These are phyloP conservation scores for Boeremia lycopersici DNA, from an alignment of 2,329 filamentous ascomycete genomes.

Conservation along the genomic window DNA sequence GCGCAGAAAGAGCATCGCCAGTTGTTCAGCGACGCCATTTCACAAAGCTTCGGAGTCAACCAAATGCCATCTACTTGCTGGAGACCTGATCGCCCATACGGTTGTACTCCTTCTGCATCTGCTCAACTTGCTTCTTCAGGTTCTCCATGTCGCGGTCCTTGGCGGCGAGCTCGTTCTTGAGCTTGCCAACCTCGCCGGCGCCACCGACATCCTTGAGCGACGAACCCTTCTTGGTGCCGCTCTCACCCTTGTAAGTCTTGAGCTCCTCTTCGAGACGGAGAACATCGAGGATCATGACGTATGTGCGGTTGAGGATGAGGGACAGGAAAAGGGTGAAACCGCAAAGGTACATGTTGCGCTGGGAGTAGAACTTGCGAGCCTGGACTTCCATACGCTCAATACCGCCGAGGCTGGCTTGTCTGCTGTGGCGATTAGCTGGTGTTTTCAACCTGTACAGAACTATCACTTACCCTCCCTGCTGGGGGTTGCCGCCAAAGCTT, in stretches of 20 bases:
- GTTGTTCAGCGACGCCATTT: constrained; percentile 8
- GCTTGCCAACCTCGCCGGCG: constrained; percentile 73
- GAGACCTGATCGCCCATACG: constrained; percentile 83
- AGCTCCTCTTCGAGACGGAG: constrained; percentile 92
- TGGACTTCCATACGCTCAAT: constrained; percentile 98
- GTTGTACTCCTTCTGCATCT: constrained; percentile 83
- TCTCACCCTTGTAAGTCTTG: constrained; percentile 77
- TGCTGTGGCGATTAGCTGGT: constrained; percentile 37
- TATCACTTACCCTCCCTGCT: constrained; percentile 57
- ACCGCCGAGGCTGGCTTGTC: constrained; percentile 74
- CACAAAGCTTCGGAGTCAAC: constrained; percentile 16
- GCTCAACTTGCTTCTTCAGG: constrained; percentile 90
- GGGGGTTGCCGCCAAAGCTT: constrained; percentile 68
- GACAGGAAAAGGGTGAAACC: constrained; percentile 99
- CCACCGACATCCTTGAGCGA: constrained; percentile 73
- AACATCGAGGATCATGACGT: constrained; percentile 93
- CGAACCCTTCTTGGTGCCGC: constrained; percentile 66
- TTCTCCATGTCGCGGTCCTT: constrained; percentile 85
- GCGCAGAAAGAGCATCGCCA: constrained; percentile 20
- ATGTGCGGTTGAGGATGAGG: constrained; percentile 97
- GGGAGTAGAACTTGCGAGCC: constrained; percentile 99
- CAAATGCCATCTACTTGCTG: constrained; percentile 50
- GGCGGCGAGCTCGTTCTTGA: constrained; percentile 69
- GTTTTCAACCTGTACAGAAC: neutral
- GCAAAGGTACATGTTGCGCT: constrained; percentile 99